These are phyloP conservation scores for Turritis glabra DNA, from an alignment of 345 rosid species.

Conservation along the genomic window DNA sequence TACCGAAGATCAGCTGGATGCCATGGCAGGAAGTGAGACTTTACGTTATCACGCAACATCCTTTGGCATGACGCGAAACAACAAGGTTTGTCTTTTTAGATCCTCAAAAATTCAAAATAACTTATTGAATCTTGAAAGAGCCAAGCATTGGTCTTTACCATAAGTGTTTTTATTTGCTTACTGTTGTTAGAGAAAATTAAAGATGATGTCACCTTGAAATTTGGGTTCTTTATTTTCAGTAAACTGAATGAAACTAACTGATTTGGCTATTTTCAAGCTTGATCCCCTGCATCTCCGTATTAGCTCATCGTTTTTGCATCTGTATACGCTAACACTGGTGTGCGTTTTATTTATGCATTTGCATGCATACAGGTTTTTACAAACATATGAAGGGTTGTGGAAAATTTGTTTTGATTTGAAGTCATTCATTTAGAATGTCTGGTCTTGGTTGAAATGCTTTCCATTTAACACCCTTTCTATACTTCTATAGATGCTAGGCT, in stretches of 20 bases:
- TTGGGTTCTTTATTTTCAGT: background rate
- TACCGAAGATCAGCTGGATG: slow-evolving; percentile 98
- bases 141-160: slow-evolving; percentile 18
- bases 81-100: slow-evolving; percentile 64
- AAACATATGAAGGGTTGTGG: slow-evolving; percentile 1
- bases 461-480: slow-evolving; percentile 3
- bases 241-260: background rate
- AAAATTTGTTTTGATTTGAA: background rate
- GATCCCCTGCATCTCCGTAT: background rate
- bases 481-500: slow-evolving; percentile 17
- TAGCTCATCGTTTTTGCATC: slow-evolving; percentile 11
- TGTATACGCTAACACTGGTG: slow-evolving; percentile 7
- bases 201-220: slow-evolving; percentile 13
- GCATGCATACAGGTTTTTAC: slow-evolving; percentile 13
- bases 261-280: slow-evolving; percentile 16
- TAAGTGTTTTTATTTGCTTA: background rate
- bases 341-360: slow-evolving; percentile 1
- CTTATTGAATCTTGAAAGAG: background rate
- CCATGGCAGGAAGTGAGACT: slow-evolving; percentile 99
- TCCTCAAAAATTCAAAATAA: slow-evolving; percentile 17
- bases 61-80: slow-evolving; percentile 83
- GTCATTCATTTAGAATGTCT: slow-evolving; percentile 2
- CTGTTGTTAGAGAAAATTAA: slow-evolving; percentile 17
- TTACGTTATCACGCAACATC: slow-evolving; percentile 96
- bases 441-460: background rate